Conservation (phyloP, 2,329 filamentous ascomycete genomes). For the Colletotrichum paranaense region DNA sequence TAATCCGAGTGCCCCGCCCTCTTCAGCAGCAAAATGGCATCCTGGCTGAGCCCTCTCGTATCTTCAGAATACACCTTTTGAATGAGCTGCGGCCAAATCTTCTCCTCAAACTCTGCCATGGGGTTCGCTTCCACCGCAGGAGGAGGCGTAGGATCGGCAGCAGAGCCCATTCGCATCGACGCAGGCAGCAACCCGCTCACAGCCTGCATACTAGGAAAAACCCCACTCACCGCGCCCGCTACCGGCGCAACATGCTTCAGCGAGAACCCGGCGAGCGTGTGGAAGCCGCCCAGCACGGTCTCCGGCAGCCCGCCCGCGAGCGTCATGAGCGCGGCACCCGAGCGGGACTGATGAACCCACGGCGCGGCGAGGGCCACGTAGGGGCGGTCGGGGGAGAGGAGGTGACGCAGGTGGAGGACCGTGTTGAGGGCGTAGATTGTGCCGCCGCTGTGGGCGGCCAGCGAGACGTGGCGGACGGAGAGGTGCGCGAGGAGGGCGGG, state of each 20-base stretch:
- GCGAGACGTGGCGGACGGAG: slow-evolving; percentile 42
- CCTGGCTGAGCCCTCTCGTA: slow-evolving; percentile 41
- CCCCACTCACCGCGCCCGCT: slow-evolving; percentile 22
- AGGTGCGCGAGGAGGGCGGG: slow-evolving; percentile 47
- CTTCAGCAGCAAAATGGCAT: slow-evolving; percentile 44
- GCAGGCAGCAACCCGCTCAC: slow-evolving; percentile 4
- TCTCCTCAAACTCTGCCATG: slow-evolving; percentile 38
- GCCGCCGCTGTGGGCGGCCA: slow-evolving; percentile 46
- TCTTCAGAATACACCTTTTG: slow-evolving; percentile 40
- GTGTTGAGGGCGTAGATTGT: slow-evolving; percentile 45
- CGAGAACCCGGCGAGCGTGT: slow-evolving; percentile 39
- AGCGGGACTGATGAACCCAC: slow-evolving; percentile 45
- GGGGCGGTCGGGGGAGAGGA: slow-evolving; percentile 39
- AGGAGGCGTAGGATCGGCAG: neutral
- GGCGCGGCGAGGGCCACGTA: slow-evolving; percentile 45
- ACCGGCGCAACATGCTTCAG: slow-evolving; percentile 37
- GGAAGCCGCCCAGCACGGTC: slow-evolving; percentile 35
- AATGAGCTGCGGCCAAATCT: slow-evolving; percentile 35
- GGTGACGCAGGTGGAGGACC: slow-evolving; percentile 42
- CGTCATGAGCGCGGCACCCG: slow-evolving; percentile 37
- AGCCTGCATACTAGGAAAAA: neutral
- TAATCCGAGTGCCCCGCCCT: slow-evolving; percentile 34
- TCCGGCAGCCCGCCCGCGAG: slow-evolving; percentile 39
- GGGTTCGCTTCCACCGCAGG: neutral
- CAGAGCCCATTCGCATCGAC: neutral